A percentile compares a stretch with the other conserved stretches of the same genome.
phyloP scores from a whole-genome alignment of 352 stramenopile genomes.

The Poterioochromonas sp. region DNA sequence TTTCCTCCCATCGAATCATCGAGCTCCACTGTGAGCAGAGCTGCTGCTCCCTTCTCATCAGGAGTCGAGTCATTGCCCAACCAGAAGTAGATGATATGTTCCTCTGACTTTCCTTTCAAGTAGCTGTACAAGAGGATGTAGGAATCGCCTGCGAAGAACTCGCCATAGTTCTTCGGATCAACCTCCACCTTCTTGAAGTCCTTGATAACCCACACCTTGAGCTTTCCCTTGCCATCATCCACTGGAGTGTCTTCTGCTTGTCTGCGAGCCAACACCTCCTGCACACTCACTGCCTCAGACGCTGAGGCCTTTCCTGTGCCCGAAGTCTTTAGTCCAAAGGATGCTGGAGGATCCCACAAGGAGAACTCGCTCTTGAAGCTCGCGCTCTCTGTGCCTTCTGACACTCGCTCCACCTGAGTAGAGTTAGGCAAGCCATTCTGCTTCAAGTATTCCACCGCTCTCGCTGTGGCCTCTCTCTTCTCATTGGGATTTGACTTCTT shows the following conservation, averaged over 20 bases:
- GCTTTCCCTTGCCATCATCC: slow-evolving; percentile 60
- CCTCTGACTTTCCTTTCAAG: slow-evolving; percentile 48
- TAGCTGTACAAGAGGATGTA: slow-evolving; percentile 59
- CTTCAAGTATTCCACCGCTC: slow-evolving; percentile 67
- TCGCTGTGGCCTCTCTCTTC: slow-evolving; percentile 69
- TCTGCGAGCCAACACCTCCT: slow-evolving; percentile 49
- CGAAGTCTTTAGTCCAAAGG: slow-evolving; percentile 1
- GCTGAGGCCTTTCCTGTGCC: background rate
- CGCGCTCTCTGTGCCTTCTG: slow-evolving; percentile 64
- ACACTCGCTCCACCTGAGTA: slow-evolving; percentile 67
- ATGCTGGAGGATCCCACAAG: slow-evolving; percentile 57
- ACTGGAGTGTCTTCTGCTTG: slow-evolving; percentile 61
- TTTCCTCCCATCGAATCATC: slow-evolving; percentile 68
- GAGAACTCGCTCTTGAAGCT: slow-evolving; percentile 57
- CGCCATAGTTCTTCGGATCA: slow-evolving; percentile 50
- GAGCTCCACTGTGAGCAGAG: slow-evolving; percentile 51
- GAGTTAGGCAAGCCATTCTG: slow-evolving; percentile 50
- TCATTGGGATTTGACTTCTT: slow-evolving; percentile 64
- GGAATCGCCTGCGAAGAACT: slow-evolving; percentile 55
- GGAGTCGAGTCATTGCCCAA: slow-evolving; percentile 61
- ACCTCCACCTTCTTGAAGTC: slow-evolving; percentile 72
- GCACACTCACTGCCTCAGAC: slow-evolving; percentile 51
- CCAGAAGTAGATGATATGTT: slow-evolving; percentile 80
- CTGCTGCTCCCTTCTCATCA: slow-evolving; percentile 68
- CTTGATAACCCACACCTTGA: slow-evolving; percentile 79